Conservation (phyloP, 2,329 filamentous ascomycete species). For the Exophiala bonariae region DNA sequence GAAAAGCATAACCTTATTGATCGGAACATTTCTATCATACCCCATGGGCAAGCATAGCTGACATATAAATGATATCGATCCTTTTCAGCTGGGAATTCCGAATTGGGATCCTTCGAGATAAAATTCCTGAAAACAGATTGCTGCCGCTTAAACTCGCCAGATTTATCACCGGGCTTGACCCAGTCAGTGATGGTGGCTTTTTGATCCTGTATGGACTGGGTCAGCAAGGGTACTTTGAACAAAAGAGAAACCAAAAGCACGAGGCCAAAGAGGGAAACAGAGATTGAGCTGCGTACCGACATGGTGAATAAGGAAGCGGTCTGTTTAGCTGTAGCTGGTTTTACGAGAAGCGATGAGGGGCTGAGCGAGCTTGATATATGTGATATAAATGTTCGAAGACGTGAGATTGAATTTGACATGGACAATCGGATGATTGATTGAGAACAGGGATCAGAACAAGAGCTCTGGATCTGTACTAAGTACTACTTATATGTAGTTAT, state of each 20-base stretch:
- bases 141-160: constrained; percentile 91
- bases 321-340: constrained; percentile 16
- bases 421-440: not conserved
- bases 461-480: no score
- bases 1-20: constrained; percentile 5
- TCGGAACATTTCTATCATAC: constrained; percentile 37
- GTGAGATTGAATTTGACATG: not conserved
- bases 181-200: constrained; percentile 72
- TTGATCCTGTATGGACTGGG: constrained; percentile 17
- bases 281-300: constrained; percentile 18
- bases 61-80: constrained; percentile 93
- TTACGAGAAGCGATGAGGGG: not conserved
- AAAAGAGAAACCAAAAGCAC: constrained; percentile 13
- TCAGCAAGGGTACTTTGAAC: constrained; percentile 10
- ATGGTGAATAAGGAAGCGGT: constrained; percentile 12
- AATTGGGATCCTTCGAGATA: constrained; percentile 70
- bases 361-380: not conserved
- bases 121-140: constrained; percentile 77
- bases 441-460: not conserved
- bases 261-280: constrained; percentile 16
- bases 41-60: constrained; percentile 92
- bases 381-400: not conserved
- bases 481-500: no score
- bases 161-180: constrained; percentile 67
- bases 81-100: constrained; percentile 80